Evolutionary conservation across 106 monocot genomes (phyloP), one percentile per base, ranked within the genome.

Genomic region (Xerophyta viscosa): DNA sequence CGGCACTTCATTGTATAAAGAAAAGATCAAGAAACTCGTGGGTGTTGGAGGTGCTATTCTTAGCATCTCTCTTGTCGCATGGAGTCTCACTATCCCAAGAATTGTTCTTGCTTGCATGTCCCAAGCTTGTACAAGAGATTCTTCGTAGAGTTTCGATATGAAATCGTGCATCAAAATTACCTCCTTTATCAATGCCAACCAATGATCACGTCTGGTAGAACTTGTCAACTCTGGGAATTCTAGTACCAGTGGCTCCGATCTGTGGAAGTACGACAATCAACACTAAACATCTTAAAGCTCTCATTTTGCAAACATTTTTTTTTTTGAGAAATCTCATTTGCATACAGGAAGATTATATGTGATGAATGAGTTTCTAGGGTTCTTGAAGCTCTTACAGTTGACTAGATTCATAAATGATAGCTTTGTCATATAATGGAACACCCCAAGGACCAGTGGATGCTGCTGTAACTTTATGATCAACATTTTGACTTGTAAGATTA

Each of bases 151-250:
- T 50, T 66, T 81, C 17, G 78, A 69, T 46, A 85, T 58, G 37
- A 85, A 94, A 9, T 49, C 65, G 46, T 94, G 88, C 41, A 84
- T 57, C 8, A 84, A 54, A 18, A 82, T 73, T 1, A 88, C 48
- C 65, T 94, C 94, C 41, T 82, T 94, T 43, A 68, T 64, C 8
- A 94, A 48, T 2, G 94, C 52, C 46, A 88, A 78, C 88, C 88
- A 88, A 41, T 71, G 81, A 51, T 81, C 88, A 24, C 88, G 88
- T 31, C 94, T 72, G 15, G 81, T 94, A 3, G 94, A 94, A 46
- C 88, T 79, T 5, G 88, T 82, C 69, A 88, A 60, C 59, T 94
- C 94, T n/a, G 94, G 94, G 48, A 94, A 94, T 84, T 94, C 94
- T 20, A 94, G 19, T 29, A 84, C 64, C 41, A 94, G 23, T 12